Evolutionary conservation across 1,284 basidiomycete genomes (phyloP).

Genomic region (Ceratobasidium sp.): DNA sequence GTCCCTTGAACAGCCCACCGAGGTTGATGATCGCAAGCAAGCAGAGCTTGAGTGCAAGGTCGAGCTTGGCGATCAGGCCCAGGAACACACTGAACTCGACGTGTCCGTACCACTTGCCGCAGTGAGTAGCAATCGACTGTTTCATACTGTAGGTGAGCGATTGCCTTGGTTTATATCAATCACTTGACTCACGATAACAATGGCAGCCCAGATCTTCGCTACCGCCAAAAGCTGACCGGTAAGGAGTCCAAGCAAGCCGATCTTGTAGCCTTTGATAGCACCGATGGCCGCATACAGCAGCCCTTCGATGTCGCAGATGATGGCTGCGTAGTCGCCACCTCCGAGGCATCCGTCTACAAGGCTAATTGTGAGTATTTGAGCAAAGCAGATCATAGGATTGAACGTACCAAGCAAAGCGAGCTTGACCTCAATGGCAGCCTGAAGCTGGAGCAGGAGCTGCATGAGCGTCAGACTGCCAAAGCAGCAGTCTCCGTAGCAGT

Average conservation of each 20-base stretch:
- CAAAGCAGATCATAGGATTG: not conserved
- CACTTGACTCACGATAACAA: conserved; percentile 12
- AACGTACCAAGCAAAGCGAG: conserved; percentile 25
- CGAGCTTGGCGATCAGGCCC: conserved; percentile 24
- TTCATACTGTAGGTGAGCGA: not conserved
- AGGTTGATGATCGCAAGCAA: conserved; percentile 20
- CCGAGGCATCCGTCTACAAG: conserved; percentile 17
- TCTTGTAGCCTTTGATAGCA: conserved; percentile 26
- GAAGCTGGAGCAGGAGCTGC: conserved; percentile 14
- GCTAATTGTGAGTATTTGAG: not conserved
- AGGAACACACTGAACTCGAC: conserved; percentile 5
- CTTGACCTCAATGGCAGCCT: conserved; percentile 26
- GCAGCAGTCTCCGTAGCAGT: conserved; percentile 14
- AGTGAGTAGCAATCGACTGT: conserved; percentile 34
- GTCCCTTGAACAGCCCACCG: conserved; percentile 17
- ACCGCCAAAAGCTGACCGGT: conserved; percentile 21
- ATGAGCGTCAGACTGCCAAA: conserved; percentile 21
- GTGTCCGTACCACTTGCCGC: conserved; percentile 29
- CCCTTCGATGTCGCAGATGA: conserved; percentile 30
- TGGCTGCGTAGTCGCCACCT: conserved; percentile 25
- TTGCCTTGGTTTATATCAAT: not conserved
- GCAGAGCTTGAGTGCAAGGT: conserved; percentile 25
- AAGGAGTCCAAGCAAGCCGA: conserved; percentile 27
- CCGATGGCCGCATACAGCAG: conserved; percentile 15
- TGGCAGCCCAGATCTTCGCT: conserved; percentile 27